Conservation (phyloP, 1,284 basidiomycete species). For the Leccinum cinnamomeum region DNA sequence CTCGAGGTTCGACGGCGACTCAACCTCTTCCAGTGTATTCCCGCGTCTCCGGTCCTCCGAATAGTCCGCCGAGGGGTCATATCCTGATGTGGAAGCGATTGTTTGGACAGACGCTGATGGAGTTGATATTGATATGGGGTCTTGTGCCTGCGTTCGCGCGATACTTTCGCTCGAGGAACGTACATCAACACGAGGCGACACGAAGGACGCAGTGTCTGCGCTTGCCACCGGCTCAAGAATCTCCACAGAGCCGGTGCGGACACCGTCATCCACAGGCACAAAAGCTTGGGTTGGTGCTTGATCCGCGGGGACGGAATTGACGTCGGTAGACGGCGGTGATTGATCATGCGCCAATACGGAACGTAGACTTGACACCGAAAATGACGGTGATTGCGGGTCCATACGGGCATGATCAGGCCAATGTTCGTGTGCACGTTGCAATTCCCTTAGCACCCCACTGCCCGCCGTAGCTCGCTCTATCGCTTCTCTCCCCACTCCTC, state of each 20-base stretch:
- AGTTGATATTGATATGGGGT: constrained; percentile 15
- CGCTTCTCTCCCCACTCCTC: constrained; percentile 54
- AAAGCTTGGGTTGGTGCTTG: constrained; percentile 43
- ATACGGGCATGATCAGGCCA: constrained; percentile 19
- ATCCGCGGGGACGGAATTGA: constrained; percentile 31
- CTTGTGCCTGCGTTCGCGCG: constrained; percentile 17
- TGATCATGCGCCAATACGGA: constrained; percentile 15
- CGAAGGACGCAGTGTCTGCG: constrained; percentile 20
- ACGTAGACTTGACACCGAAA: constrained; percentile 14
- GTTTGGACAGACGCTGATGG: constrained; percentile 16
- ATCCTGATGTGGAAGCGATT: constrained; percentile 15
- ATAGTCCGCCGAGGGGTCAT: background rate
- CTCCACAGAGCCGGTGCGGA: constrained; percentile 19
- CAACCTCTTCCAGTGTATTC: constrained; percentile 6
- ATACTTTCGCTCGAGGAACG: constrained; percentile 15
- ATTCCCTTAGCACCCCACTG: constrained; percentile 28
- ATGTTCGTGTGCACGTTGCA: constrained; percentile 23
- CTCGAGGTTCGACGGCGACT: constrained; percentile 41
- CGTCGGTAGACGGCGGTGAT: constrained; percentile 17
- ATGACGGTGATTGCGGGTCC: constrained; percentile 31
- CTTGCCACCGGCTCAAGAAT: constrained; percentile 19
- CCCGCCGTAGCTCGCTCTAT: constrained; percentile 25
- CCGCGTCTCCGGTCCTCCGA: constrained; percentile 7
- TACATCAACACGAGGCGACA: constrained; percentile 31
- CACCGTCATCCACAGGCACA: constrained; percentile 44